Base-by-base conservation (phyloP, 2,329 filamentous ascomycete species). In the Alternaria brassicae region DNA sequence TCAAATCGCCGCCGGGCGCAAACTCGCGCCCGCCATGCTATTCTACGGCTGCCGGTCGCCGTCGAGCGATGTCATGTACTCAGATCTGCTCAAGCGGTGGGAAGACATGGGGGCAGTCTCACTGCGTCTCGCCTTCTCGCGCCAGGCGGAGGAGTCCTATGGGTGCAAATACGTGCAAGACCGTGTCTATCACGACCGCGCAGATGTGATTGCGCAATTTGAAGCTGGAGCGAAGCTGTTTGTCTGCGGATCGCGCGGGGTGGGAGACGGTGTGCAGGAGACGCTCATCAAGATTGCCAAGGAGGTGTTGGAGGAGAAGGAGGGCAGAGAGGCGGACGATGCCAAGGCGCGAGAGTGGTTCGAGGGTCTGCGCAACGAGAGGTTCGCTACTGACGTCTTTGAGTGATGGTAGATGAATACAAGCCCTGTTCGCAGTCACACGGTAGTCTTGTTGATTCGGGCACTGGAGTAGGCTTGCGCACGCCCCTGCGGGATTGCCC, bases 21-120 rank as follows among this genome's bases (percentile, higher is more conserved):
- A 68, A 13, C 78, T 91, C 0, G 88, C 86, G 0, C 85, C 84
- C 0, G 86, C 88, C 0, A 62, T 91, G n/a, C 80, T 91, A 1
- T 90, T 89, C 79, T 83, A 86, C 65, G 89, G 89, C 5, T 90
- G 88, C 71, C 84, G 85, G 13, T 72, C 79, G 5, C 82, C 84
- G 1, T 81, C 79, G 0, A 73, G 78, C 12, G 89, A 91, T 63
- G 81, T 86, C 39, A 70, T 91, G 0, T 91, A 91, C 75, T 77
- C 81, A 0, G 82, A 84, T 0, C 84, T 88, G 62, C 75, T 91
- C 3, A 81, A 82, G 13, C 72, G 70, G 6, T 92, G 90, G 90
- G 82, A 88, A 68, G 62, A 71, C 1, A 70, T 81, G 0, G 89
- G 89, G 2, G 87, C 84, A 0, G 87, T 92, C 0, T 81, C 83